A percentile compares a stretch with the other conserved stretches of the same genome.
Evolutionary conservation across 768 basidiomycete genomes (phyloP).

Genomic region (Chalciporus chontae): DNA sequence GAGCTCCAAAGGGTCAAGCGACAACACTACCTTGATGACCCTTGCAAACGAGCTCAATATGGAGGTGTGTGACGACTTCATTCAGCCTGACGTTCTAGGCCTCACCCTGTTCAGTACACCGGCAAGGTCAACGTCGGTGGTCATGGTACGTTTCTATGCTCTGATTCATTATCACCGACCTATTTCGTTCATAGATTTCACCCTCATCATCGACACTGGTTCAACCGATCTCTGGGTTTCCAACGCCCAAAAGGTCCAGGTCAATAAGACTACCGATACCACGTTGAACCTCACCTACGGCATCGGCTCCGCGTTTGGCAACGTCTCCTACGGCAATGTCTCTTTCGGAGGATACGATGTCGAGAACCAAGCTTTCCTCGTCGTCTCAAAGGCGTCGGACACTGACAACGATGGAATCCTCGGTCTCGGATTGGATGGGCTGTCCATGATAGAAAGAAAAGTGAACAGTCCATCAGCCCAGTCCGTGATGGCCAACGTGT

Average conservation of each 20-base stretch:
- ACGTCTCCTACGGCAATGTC: slow-evolving; percentile 35
- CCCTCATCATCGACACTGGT: slow-evolving; percentile 26
- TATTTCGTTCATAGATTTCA: slow-evolving; percentile 22
- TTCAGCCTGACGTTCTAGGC: background rate
- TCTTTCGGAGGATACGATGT: slow-evolving; percentile 33
- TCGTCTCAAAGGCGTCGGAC: slow-evolving; percentile 14
- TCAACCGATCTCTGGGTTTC: slow-evolving; percentile 31
- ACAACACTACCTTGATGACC: slow-evolving; percentile 20
- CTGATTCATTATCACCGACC: background rate
- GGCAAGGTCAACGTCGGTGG: slow-evolving; percentile 30
- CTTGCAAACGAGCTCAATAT: slow-evolving; percentile 22
- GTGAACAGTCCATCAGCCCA: slow-evolving; percentile 10
- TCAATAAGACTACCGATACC: slow-evolving; percentile 30
- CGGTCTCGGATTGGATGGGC: slow-evolving; percentile 25
- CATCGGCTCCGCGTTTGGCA: slow-evolving; percentile 36
- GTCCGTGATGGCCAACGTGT: slow-evolving; percentile 41
- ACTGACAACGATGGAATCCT: slow-evolving; percentile 22
- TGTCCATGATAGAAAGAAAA: slow-evolving; percentile 22
- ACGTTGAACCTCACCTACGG: slow-evolving; percentile 35
- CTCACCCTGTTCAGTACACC: slow-evolving; percentile 19
- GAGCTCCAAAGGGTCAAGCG: slow-evolving; percentile 16
- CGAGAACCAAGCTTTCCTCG: slow-evolving; percentile 27
- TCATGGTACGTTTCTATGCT: slow-evolving; percentile 15
- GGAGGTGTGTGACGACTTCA: slow-evolving; percentile 19
- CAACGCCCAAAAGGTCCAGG: slow-evolving; percentile 18